Evolutionary conservation across 192 early-diverging fungal species (phyloP), one percentile per base, ranked within the genome.

Genomic region (Coemansia sp.): DNA sequence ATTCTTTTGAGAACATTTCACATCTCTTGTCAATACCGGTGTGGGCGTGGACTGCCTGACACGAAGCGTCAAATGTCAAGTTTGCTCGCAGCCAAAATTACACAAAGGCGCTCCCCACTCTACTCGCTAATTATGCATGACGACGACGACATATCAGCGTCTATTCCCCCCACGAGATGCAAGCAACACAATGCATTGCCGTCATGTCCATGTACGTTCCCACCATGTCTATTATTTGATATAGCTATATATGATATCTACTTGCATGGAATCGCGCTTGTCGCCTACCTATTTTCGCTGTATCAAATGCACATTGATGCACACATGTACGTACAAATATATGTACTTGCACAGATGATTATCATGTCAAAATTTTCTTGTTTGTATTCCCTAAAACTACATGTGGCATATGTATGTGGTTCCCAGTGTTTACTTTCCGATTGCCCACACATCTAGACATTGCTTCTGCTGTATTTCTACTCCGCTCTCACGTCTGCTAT

Each of bases 81-180:
- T 31, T 55, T 55, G 53, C 53, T 31, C 53, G 13, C 29, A 29
- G 27, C 53, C 29, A 57, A 33, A 57, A 57, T 31, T 57, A 3
- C 3, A 13, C 53, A 13, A 18, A 13, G 10, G 27, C 29, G n/a
- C n/a, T 22, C n/a, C 49, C 49, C 49, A 60, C 57, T 33, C 15
- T 34, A 33, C 57, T 60, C 57, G 57, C 31, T 18, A 60, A 34
- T 18, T 60, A 60, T 60, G 57, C 57, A 60, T 18, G 33, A 36
- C 33, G 57, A 60, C 52, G 52, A 55, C 33, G 29, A 60, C 57
- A 60, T 11, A 13, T 13, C 53, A 55, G 13, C 24, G 13, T 18
- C 57, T 24, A 12, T 18, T 24, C 12, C 29, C 53, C 53, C 53
- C 53, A 57, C 53, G 27, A 57, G 53, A 31, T 57, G 53, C 41